Conservation (phyloP, 495 filamentous ascomycete genomes). For the Penicillium paxilli region DNA sequence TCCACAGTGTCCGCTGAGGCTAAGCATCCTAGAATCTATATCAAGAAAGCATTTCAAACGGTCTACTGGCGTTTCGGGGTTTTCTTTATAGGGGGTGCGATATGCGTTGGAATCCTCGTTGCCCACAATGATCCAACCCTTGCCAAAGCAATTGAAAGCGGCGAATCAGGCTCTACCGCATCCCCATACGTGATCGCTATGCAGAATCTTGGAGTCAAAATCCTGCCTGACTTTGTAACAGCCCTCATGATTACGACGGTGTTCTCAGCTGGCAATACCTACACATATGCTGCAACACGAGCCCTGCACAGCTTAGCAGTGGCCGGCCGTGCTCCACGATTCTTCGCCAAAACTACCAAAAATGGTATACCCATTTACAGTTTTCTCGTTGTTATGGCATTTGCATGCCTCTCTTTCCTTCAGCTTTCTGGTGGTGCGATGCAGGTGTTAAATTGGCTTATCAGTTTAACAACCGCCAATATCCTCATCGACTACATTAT, state of each 20-base stretch:
- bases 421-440: constrained; percentile 27
- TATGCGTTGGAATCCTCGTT: neutral
- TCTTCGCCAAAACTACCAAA: constrained; percentile 52
- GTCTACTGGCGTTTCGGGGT: neutral
- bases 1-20: neutral
- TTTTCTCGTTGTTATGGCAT: constrained; percentile 47
- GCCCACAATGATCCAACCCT: neutral
- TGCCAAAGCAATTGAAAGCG: neutral
- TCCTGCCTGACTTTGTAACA: neutral
- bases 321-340: constrained; percentile 60
- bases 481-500: constrained; percentile 58
- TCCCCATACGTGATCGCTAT: neutral
- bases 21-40: neutral
- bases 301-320: constrained; percentile 74
- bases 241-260: neutral
- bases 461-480: constrained; percentile 37
- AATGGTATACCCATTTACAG: constrained; percentile 51
- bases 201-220: neutral
- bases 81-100: neutral
- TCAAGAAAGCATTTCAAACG: neutral
- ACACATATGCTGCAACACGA: constrained; percentile 76
- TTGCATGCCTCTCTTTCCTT: constrained; percentile 45
- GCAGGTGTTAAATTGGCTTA: constrained; percentile 33
- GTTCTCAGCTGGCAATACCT: constrained; percentile 82
- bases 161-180: neutral